Evolutionary conservation across 345 rosid genomes (phyloP), one percentile per base, ranked within the genome.

Genomic region (Rhodamnia argentea): DNA sequence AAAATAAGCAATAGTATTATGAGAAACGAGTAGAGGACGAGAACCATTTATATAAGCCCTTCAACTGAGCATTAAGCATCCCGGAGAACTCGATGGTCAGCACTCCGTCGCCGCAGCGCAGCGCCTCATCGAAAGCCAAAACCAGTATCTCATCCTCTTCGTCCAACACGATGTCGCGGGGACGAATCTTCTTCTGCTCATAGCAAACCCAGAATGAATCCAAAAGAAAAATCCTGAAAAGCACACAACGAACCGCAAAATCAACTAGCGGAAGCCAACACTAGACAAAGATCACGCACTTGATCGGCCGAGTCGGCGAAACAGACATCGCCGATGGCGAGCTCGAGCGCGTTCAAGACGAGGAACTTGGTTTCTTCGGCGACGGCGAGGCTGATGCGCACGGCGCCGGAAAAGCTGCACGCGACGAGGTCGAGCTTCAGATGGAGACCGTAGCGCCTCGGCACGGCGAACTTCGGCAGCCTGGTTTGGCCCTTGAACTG

Each of bases 1-100:
- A 44, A 11, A 58, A 15, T 10, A 84, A 3, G 26, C 32, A 44
- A 26, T 10, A 24, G 42, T 12, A 84, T 57, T 26, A 74, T 12
- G 13, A 76, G 22, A 5, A 52, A 51, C 0, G 32, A 84, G 40
- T 29, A 24, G 40, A 86, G 60, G 13, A 29, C 86, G 83, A 74
- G 18, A 57, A 92, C 91, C 92, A 90, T 90, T 75, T 92, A 37
- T 92, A 91, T 24, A 92, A 85, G 42, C 92, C 92, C 85, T 85
- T 88, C 89, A 90, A 52, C 64, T 87, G 91, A 53, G 86, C 91
- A 87, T 91, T 91, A 57, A 90, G 92, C 47, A 83, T 60, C 60
- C 89, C 93, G 52, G 90, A 85, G 59, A 89, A 91, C 75, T 83
- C 84, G 22, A 91, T 86, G 86, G 50, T 64, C 83, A 89, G 86